phyloP scores from a whole-genome alignment of 2,329 filamentous ascomycete species.

The Aspergillus sp. region DNA sequence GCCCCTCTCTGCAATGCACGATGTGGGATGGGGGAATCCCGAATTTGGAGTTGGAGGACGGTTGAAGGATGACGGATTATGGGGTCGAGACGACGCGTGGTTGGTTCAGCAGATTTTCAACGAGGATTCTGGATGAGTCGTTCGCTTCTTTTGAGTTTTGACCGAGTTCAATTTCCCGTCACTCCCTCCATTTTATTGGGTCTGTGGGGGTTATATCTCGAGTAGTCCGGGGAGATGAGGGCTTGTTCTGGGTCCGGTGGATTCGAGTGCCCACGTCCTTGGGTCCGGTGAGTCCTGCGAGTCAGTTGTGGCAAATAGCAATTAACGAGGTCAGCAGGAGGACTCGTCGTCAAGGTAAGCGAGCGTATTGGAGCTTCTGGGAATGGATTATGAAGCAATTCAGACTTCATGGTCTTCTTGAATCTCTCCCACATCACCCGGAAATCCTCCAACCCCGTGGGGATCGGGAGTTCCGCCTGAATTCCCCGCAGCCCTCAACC shows the following conservation, averaged over 20 bases:
- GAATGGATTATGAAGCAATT: background rate
- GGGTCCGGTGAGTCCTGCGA: background rate
- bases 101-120: background rate
- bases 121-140: background rate
- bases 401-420: background rate
- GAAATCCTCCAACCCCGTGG: constrained; percentile 10
- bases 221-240: constrained; percentile 7
- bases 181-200: background rate
- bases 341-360: background rate
- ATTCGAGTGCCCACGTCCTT: background rate
- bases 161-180: background rate
- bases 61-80: background rate
- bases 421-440: background rate
- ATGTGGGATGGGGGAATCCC: constrained; percentile 14
- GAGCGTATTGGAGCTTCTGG: background rate
- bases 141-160: background rate
- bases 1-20: background rate
- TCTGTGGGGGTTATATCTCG: background rate
- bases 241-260: background rate
- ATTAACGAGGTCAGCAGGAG: background rate
- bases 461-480: background rate
- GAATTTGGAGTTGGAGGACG: background rate
- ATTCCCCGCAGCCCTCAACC: constrained; percentile 2
- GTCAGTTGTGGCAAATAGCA: background rate
- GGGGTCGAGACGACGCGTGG: background rate